Base-by-base conservation (phyloP, 2,329 filamentous ascomycete species). In the Tolypocladium ophioglossoides region DNA sequence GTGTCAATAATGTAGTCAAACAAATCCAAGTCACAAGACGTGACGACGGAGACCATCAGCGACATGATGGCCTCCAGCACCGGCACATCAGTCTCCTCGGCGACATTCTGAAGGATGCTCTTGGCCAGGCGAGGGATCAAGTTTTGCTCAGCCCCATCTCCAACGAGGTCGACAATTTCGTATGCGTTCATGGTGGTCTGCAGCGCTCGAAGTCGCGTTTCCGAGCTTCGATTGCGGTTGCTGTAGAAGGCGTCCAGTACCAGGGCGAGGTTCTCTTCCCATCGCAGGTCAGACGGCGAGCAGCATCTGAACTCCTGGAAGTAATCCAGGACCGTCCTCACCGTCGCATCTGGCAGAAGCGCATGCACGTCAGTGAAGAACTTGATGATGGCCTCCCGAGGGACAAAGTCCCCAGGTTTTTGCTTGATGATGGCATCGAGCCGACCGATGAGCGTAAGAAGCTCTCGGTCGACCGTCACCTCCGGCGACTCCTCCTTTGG, bases 221-320 rank as follows among this genome's bases (percentile, higher is more conserved):
- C 70, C 2, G 82, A 78, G 14, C 83, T 83, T 46, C 85, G 79
- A 12, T 68, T 72, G 35, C 74, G 75, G 61, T 88, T 81, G 44
- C 78, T 77, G 60, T 87, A 83, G 62, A 90, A 85, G 1, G 78
- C 77, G 22, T 79, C 73, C 18, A 89, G 66, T 1, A 90, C 76
- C 30, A 81, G 70, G 18, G 72, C 71, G 53, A 86, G 73, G 52
- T 88, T 86, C 2, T 77, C 70, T 57, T 86, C 77, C 87, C 86
- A 91, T 38, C 80, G 74, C 49, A 77, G 68, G 60, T 89, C 85
- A 0, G 86, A 87, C 2, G 87, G 87, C 47, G 85, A 86, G 61
- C 87, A 87, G 61, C 82, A 84, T 48, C 85, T 77, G 58, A 86
- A 85, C 52, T 87, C 81, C 54, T 79, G 78, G 58, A 85, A 87